Conservation (phyloP, 1,284 basidiomycete genomes). For the Retiboletus flavoniger region DNA sequence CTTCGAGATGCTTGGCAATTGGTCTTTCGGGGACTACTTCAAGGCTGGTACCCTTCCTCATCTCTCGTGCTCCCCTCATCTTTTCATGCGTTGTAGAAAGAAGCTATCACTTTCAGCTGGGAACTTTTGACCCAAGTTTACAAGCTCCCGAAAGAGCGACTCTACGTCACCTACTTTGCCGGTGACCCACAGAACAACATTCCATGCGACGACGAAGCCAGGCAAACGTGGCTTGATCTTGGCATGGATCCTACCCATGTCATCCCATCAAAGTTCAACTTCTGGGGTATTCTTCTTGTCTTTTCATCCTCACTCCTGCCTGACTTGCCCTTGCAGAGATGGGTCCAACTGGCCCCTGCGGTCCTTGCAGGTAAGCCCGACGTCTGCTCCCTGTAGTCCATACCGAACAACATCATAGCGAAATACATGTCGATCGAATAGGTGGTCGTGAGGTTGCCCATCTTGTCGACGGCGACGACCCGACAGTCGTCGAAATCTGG, state of each 20-base stretch:
- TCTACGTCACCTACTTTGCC: conserved; percentile 98
- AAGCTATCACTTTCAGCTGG: conserved; percentile 93
- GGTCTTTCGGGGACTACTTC: conserved; percentile 99
- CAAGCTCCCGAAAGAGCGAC: conserved; percentile 83
- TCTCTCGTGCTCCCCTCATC: not conserved
- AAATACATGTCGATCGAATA: conserved; percentile 96
- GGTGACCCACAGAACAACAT: conserved; percentile 87
- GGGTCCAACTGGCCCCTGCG: conserved; percentile 97
- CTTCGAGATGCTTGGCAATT: conserved; percentile 99
- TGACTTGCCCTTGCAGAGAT: conserved; percentile 64
- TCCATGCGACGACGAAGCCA: conserved; percentile 85
- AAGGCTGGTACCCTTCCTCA: conserved; percentile 55
- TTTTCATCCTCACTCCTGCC: conserved; percentile 37
- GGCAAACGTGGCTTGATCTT: conserved; percentile 82
- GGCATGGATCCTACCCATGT: conserved; percentile 91
- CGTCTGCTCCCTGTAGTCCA: not conserved
- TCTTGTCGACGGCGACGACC: conserved; percentile 94
- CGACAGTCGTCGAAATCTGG: conserved; percentile 98
- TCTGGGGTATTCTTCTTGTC: conserved; percentile 98
- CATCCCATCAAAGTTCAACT: conserved; percentile 96
- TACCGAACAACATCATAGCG: conserved; percentile 46
- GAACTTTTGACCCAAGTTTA: conserved; percentile 90
- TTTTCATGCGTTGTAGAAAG: conserved; percentile 60
- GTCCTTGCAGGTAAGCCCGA: conserved; percentile 78
- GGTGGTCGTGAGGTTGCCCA: conserved; percentile 90